phyloP scores from a whole-genome alignment of 805 yeast genomes.

The Candida insectorum region DNA sequence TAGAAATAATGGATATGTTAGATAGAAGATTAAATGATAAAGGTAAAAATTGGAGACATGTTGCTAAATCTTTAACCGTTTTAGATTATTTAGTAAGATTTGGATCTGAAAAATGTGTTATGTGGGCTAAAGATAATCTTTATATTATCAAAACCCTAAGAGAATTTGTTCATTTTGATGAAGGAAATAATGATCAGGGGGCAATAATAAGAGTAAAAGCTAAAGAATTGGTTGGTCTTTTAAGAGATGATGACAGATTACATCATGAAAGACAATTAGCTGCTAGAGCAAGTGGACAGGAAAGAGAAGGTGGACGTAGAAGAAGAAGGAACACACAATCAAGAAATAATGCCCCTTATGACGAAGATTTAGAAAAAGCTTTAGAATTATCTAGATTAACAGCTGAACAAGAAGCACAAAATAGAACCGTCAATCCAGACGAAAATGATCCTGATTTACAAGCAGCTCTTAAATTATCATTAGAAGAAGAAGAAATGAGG shows the following conservation, averaged over 20 bases:
- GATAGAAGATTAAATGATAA: conserved; percentile 91
- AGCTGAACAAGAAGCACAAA: conserved; percentile 74
- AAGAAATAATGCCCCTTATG: conserved; percentile 43
- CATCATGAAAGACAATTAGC: conserved; percentile 60
- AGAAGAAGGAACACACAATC: conserved; percentile 9
- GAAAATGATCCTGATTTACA: conserved; percentile 58
- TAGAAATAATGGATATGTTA: conserved; percentile 90
- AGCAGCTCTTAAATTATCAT: conserved; percentile 65
- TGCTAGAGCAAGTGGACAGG: conserved; percentile 14
- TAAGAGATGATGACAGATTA: conserved; percentile 80
- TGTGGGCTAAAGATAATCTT: conserved; percentile 87
- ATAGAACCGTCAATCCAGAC: conserved; percentile 41
- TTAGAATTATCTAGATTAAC: conserved; percentile 75
- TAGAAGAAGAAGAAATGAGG: conserved; percentile 76
- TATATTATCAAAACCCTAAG: conserved; percentile 86
- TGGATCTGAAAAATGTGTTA: conserved; percentile 85
- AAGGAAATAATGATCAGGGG: conserved; percentile 79
- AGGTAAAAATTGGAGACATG: conserved; percentile 97
- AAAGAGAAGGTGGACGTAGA: conserved; percentile 20
- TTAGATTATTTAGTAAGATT: conserved; percentile 80
- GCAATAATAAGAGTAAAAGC: conserved; percentile 84
- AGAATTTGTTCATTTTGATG: conserved; percentile 83
- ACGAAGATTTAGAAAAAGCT: conserved; percentile 76
- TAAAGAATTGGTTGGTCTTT: conserved; percentile 74
- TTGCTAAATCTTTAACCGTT: conserved; percentile 86